Base-by-base conservation (phyloP, 2,329 filamentous ascomycete species). In the Penicillium verrucosum region DNA sequence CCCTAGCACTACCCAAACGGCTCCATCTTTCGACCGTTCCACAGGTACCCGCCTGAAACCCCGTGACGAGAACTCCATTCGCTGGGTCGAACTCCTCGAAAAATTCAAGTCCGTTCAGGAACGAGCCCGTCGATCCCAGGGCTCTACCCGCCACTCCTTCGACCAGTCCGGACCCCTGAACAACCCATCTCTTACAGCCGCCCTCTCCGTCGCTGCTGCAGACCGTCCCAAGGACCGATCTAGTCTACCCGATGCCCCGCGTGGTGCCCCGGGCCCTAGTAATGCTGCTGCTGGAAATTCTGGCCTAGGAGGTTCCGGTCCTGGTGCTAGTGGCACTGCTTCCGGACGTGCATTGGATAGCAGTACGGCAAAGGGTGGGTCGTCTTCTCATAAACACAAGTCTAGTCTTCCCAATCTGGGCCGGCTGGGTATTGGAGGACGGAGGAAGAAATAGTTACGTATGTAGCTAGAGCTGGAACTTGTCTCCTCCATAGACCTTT, bases 61-160 rank as follows among this genome's bases (percentile, higher is more conserved):
- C 47, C 83, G 92, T 54, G 90, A 95, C 62, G 92, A 97, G 54
- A 85, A 85, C 52, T 87, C 85, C 34, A 96, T 99, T 65, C 88
- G 89, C 54, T 99, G 94, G 94, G 85, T 84, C 3, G 94, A 99
- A 66, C 81, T 99, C 36, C 82, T 99, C 5, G 94, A 99, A 62
- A 96, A 97, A 70, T 99, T 99, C 76, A 89, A 90, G 64, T 85
- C 82, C 51, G 93, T 95, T 1, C 94, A 99, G 70, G 94, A 99
- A 65, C 86, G 85, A 58, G 89, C 92, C 6, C 84, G 92, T 53
- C 82, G 91, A 51, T 80, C 85, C 12, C 88, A 91, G 68, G 74
- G 77, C 59, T 73, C 75, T 0, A 72, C 78, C 59, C 69, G 75
- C 34, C 62, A 75, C 23, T 60, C 63, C 4, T 65, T 83, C 51